Conservation (phyloP, 176 grass and related monocot genomes). For the Zizania latifolia region DNA sequence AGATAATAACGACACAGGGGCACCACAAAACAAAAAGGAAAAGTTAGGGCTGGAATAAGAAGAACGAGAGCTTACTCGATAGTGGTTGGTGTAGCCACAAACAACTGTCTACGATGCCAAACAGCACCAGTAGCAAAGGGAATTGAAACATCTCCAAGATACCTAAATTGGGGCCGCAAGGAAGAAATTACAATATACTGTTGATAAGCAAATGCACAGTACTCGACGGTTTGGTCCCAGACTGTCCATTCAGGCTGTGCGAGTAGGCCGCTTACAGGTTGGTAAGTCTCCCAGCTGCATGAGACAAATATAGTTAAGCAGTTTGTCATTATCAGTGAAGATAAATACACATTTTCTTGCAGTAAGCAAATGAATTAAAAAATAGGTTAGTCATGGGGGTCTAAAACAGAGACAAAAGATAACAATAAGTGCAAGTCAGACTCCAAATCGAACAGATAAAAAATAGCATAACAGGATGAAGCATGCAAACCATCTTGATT, state of each 20-base stretch:
- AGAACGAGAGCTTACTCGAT: conserved; percentile 78
- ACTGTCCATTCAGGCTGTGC: conserved; percentile 91
- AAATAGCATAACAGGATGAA: neutral
- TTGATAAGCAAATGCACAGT: conserved; percentile 97
- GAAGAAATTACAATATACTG: conserved; percentile 97
- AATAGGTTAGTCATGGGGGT: neutral
- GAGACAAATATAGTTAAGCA: conserved; percentile 22
- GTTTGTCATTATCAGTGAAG: conserved; percentile 6
- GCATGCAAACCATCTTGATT: neutral
- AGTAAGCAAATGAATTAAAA: neutral
- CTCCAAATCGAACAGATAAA: neutral
- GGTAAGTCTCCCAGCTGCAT: conserved; percentile 97
- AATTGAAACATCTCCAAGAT: conserved; percentile 96
- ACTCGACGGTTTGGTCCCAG: conserved; percentile 98
- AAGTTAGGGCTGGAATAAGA: conserved; percentile 10
- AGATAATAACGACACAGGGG: neutral
- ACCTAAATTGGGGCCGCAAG: conserved; percentile 91
- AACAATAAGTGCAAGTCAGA: neutral
- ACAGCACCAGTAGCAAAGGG: conserved; percentile 92
- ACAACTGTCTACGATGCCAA: conserved; percentile 95
- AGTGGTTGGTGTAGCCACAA: conserved; percentile 97
- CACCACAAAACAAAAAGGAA: neutral
- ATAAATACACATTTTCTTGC: neutral
- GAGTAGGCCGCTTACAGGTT: conserved; percentile 83
- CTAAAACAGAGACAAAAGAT: neutral